Evolutionary conservation across 2,329 filamentous ascomycete genomes (phyloP), one percentile per base, ranked within the genome.

Genomic region (Epichloe scottii): DNA sequence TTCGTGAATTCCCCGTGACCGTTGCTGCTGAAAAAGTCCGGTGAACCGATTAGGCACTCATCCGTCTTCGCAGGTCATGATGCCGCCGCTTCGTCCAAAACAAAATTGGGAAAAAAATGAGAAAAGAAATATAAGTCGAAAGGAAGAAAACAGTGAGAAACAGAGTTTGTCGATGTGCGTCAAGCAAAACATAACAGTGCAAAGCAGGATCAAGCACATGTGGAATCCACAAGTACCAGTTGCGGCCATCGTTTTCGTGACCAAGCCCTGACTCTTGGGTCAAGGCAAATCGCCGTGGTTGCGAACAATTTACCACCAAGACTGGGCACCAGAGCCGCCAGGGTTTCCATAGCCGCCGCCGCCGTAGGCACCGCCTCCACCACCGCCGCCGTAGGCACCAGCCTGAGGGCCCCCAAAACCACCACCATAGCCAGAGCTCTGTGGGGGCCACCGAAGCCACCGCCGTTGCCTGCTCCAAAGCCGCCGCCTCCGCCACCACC

Each of bases 261-360:
- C 51, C 39, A 6, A 41, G 11, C 34, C 45, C 34, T 46, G 39
- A 40, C 39, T 33, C n/a, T 23, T 14, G 15, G 17, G 35, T 48
- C 48, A 40, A 46, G 35, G 21, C 53, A 44, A 10, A 37, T n/a
- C 46, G 15, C 49, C 49, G 52, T 50, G 44, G 35, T 37, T 30
- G 46, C 43, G 45, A 15, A 39, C 8, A 6, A 17, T 15, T 53
- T 57, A 88, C 84, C 85, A 87, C 59, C 79, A 83, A 55, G 75
- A 82, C 65, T 81, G 80, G 63, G 79, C 78, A 54, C 79, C 79
- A 44, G 73, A 73, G 60, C 84, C 83, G 71, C 86, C 84, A 67
- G 84, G 84, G 69, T 87, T 87, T 68, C 79, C 69, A 54, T 79
- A 78, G 62, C 71, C 70, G 43, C 74, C 70, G 41, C 71, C 66